Evolutionary conservation across 306 rosid species (phyloP).

Genomic region (Quercus engelmannii): DNA sequence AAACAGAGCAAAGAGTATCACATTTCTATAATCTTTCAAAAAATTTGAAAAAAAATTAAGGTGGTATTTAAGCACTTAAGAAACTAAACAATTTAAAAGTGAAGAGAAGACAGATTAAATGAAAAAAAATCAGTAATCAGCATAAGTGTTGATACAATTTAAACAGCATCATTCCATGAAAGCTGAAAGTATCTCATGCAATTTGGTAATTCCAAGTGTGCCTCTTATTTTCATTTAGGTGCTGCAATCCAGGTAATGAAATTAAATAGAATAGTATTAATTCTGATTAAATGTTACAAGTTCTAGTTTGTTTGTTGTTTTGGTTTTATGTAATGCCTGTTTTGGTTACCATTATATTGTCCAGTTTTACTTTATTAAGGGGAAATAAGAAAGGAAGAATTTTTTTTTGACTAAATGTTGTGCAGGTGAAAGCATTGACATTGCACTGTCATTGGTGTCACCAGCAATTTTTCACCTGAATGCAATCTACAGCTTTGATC

Average conservation of each 20-base stretch:
- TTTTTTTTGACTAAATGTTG: background rate
- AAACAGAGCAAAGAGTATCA: background rate
- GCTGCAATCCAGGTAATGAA: too few species aligned
- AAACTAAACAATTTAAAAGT: too few species aligned
- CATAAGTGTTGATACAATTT: background rate
- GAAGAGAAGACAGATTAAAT: too few species aligned
- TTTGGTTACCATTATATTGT: too few species aligned
- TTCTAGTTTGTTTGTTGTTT: too few species aligned
- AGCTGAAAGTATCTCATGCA: background rate
- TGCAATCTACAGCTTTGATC: background rate
- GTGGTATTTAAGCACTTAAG: background rate
- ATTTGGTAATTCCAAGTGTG: background rate
- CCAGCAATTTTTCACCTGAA: background rate
- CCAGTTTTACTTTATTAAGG: too few species aligned
- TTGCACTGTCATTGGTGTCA: background rate
- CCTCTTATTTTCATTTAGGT: background rate
- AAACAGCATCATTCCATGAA: background rate
- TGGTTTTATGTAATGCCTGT: too few species aligned
- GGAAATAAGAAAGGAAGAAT: background rate
- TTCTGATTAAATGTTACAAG: too few species aligned
- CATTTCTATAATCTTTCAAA: background rate
- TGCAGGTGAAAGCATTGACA: background rate
- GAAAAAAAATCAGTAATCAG: too few species aligned
- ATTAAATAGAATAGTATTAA: too few species aligned
- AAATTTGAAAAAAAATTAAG: background rate